Base-by-base conservation (phyloP, 148 eudicot species). In the Diospyros lotus region DNA sequence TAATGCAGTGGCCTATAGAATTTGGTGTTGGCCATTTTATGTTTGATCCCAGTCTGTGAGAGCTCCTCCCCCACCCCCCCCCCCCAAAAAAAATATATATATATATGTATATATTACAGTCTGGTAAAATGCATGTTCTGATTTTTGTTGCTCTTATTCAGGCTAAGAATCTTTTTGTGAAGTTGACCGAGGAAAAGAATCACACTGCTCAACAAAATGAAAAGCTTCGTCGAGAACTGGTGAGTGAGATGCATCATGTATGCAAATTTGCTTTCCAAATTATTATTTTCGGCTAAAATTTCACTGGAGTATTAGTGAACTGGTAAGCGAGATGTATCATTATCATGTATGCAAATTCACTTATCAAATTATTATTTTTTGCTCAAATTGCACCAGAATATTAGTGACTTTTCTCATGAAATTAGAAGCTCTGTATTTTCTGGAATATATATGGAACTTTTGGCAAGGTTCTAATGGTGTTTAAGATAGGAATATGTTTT, bases 221-320 rank as follows among this genome's bases (percentile, higher is more conserved):
- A 74, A 82, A 78, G 73, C 88, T 88, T 62, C 78, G 84, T 28
- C 86, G 84, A 71, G 91, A 88, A 62, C 77, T 88, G 89, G 91
- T 88, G 64, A 86, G 89, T 17, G 44, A 9, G 43, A 43, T 64
- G 28, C 28, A 28, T 28, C 0, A 28, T 28, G 12, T 66, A 63
- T 60, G 60, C 75, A 40, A 43, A 43, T 58, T 43, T 43, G 54
- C 59, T 48, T 17, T 38, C 40, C 53, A 42, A 9, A 12, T 66
- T 68, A 6, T 9, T 10, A 38, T 70, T 54, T 46, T 55, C 17
- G 0, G 28, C 28, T 44, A 1, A 14, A 51, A 68, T 17, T 17
- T 10, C 14, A 48, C 52, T 28, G 28, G 28, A 28, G 28, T 28
- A 28, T 28, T 28, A 28, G 28, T 28, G 28, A 28, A 28, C 28